Evolutionary conservation across 176 grass and related monocot genomes (phyloP), one percentile per base, ranked within the genome.

Genomic region (Bonia amplexicaulis): DNA sequence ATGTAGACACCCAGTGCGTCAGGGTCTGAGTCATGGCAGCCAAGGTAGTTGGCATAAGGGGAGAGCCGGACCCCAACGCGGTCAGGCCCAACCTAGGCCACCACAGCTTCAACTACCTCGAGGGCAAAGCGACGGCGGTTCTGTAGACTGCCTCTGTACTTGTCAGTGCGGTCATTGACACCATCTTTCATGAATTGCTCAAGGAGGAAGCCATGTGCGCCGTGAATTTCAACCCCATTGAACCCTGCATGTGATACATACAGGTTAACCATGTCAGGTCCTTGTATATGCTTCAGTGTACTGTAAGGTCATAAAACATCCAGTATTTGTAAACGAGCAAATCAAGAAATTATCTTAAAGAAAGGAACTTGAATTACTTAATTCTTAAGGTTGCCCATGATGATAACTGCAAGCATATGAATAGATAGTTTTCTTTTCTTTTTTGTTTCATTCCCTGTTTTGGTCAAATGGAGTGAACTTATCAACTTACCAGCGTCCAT

Each of bases 161-260:
- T 46, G 35, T 92, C 87, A 0, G 59, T 73, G 44, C 73, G 92
- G n/a, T 91, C 79, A 26, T 91, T 89, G 37, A 66, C 83, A 3
- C 80, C 52, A 16, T 89, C 84, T 74, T 92, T 91, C 74, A 89
- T 84, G 64, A 92, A 92, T 45, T 95, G 90, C 74, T 95, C 80
- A 2, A 95, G 51, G 29, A 92, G 66, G 66, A 86, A 90, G 47
- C 87, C 90, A 51, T 90, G 66, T 1, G 85, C 90, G 11, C 79
- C 80, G 19, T 91, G 90, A 10, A 92, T 91, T 64, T 95, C 93
- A 20, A 95, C 90, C 25, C 90, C 93, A 2, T 95, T 90, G 59
- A 92, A 95, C 29, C 90, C 88, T 90, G 48, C 55, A 73, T 49
- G 15, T 60, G 22, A 77, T 13, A 31, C 2, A 61, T 51, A 27